phyloP scores from a whole-genome alignment of 148 eudicot species.

The Vaccinium myrtillus region DNA sequence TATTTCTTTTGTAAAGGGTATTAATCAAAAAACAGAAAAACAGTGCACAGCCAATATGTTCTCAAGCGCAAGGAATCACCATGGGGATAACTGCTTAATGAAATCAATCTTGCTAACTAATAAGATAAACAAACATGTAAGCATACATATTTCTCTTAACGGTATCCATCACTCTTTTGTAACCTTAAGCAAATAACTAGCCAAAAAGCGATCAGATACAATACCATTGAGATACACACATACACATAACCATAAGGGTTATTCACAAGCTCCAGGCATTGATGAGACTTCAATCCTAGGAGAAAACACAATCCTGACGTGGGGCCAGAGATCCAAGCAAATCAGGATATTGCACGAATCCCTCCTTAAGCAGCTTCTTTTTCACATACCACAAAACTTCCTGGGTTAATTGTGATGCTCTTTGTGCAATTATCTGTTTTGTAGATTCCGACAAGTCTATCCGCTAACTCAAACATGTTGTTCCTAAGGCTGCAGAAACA shows the following conservation, averaged over 20 bases:
- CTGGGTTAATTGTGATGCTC: conserved; percentile 87
- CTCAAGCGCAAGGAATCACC: neutral
- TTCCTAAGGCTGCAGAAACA: conserved; percentile 79
- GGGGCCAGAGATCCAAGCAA: neutral
- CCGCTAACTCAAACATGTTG: conserved; percentile 97
- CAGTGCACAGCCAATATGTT: neutral
- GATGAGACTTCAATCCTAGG: neutral
- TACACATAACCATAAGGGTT: neutral
- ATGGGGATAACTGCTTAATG: too few relatives aligned
- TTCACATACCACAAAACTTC: conserved; percentile 69
- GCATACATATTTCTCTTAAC: neutral
- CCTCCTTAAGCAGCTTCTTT: conserved; percentile 51
- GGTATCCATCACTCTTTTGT: neutral
- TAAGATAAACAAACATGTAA: neutral
- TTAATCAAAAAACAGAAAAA: neutral
- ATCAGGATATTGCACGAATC: neutral
- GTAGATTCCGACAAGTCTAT: conserved; percentile 95
- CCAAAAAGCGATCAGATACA: neutral
- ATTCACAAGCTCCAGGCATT: neutral
- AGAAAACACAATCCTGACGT: neutral
- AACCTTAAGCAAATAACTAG: neutral
- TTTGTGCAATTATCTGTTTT: conserved; percentile 96
- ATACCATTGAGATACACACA: neutral
- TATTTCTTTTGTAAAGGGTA: too few relatives aligned
- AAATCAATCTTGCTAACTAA: neutral